A percentile compares a stretch with the other conserved stretches of the same genome.
These are phyloP conservation scores for Ceriops tagal DNA, from an alignment of 345 rosid genomes.

Conservation along the genomic window DNA sequence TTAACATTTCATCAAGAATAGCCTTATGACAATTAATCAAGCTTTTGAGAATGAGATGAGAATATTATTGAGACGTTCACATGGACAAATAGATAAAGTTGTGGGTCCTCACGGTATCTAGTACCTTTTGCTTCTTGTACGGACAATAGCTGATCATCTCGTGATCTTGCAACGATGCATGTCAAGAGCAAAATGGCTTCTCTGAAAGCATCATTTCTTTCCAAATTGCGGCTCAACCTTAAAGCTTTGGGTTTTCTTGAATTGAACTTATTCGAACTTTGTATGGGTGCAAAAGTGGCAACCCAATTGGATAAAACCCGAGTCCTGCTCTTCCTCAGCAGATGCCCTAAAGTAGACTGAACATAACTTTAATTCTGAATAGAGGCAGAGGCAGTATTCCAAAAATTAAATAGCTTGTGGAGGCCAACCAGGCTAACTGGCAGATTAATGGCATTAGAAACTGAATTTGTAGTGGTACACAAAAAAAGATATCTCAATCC, in stretches of 20 bases:
- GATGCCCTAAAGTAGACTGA: slow-evolving; percentile 14
- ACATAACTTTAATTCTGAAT: background rate
- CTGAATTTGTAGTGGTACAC: too few species aligned
- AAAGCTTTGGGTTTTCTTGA: background rate
- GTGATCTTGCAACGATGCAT: background rate
- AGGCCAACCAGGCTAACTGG: too few species aligned
- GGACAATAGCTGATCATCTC: background rate
- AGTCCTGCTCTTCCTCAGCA: slow-evolving; percentile 19
- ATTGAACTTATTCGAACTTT: background rate
- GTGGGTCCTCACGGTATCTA: background rate
- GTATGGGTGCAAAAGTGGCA: background rate
- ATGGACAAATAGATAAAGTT: background rate
- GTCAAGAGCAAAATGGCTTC: background rate
- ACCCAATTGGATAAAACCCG: background rate
- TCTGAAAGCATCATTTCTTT: background rate
- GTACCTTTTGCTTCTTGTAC: background rate
- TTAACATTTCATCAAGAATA: background rate
- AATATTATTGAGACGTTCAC: background rate
- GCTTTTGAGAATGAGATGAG: background rate
- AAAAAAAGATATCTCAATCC: too few species aligned
- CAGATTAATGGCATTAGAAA: too few species aligned
- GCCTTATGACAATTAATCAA: background rate
- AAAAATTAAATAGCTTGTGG: too few species aligned
- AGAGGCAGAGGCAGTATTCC: background rate
- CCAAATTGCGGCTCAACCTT: background rate